Evolutionary conservation across 176 grass and related monocot species (phyloP).

Genomic region (Guadua angustifolia): DNA sequence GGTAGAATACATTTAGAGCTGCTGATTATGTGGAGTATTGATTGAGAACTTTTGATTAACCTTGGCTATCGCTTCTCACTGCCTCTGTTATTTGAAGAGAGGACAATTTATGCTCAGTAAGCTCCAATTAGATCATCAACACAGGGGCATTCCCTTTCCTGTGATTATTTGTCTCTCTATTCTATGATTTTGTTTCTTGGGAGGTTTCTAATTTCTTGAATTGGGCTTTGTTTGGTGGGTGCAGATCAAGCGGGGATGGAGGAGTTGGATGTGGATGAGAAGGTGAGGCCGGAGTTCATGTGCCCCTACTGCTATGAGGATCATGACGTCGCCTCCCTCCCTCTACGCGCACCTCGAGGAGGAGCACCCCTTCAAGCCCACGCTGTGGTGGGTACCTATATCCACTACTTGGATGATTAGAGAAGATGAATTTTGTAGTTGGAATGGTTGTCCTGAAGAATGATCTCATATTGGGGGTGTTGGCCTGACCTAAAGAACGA

Average conservation of each 20-base stretch:
- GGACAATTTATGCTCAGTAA: no score
- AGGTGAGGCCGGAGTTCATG: conserved; percentile 72
- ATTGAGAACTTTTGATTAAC: no score
- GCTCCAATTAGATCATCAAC: no score
- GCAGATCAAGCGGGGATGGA: conserved; percentile 76
- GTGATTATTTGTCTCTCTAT: not conserved
- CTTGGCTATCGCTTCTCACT: no score
- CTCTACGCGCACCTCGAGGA: conserved; percentile 90
- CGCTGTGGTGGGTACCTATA: conserved; percentile 53
- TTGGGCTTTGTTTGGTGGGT: conserved; percentile 8
- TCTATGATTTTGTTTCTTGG: not conserved
- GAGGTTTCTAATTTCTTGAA: not conserved
- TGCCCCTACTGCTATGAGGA: conserved; percentile 99
- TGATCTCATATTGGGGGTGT: no score
- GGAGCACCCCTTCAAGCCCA: conserved; percentile 83
- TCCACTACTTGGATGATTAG: not conserved
- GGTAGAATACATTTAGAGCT: no score
- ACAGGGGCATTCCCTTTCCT: not conserved
- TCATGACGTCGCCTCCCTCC: conserved; percentile 78
- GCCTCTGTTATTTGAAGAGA: no score
- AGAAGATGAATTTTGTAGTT: not conserved
- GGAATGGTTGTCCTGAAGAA: no score
- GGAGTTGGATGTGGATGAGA: conserved; percentile 84
- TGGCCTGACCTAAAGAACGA: conserved; percentile 1
- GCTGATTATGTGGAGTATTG: no score